Conservation (phyloP, 148 eudicot species). For the Fagopyrum homotropicum region DNA sequence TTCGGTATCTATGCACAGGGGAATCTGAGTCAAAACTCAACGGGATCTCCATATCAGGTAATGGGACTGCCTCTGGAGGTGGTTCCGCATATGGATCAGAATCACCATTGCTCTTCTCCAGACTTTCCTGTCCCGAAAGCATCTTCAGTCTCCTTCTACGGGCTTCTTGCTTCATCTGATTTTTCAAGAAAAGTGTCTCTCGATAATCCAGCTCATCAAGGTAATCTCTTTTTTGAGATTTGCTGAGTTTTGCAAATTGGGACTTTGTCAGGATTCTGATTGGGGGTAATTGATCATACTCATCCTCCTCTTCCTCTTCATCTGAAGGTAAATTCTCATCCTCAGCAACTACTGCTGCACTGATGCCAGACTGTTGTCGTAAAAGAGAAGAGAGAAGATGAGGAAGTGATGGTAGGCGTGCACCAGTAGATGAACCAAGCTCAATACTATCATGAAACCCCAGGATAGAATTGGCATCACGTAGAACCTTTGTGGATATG, state of each 20-base stretch:
- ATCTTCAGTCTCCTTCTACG: slow-evolving; percentile 21
- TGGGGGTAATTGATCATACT: slow-evolving; percentile 85
- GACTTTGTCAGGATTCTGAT: slow-evolving; percentile 73
- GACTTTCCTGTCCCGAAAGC: too few relatives aligned
- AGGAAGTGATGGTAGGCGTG: slow-evolving; percentile 72
- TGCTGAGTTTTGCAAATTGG: slow-evolving; percentile 61
- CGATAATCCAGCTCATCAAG: slow-evolving; percentile 95
- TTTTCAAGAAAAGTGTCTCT: slow-evolving; percentile 83
- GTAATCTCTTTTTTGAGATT: slow-evolving; percentile 67
- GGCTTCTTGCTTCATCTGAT: slow-evolving; percentile 69
- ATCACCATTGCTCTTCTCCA: slow-evolving; percentile 26
- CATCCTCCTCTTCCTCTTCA: slow-evolving; percentile 60
- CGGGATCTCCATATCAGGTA: slow-evolving; percentile 81
- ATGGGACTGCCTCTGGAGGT: slow-evolving; percentile 49
- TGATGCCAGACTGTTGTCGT: slow-evolving; percentile 39
- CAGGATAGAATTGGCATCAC: slow-evolving; percentile 68
- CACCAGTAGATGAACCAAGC: slow-evolving; percentile 47
- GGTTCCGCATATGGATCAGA: slow-evolving; percentile 24
- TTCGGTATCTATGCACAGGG: slow-evolving; percentile 67
- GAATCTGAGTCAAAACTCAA: slow-evolving; percentile 70
- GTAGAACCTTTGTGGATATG: slow-evolving; percentile 72
- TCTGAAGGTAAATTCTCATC: slow-evolving; percentile 39
- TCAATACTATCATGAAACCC: slow-evolving; percentile 61
- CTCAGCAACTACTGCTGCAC: slow-evolving; percentile 35
- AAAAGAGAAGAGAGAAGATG: slow-evolving; percentile 87